Base-by-base conservation (phyloP, 768 basidiomycete species). In the Cystofilobasidium macerans region DNA sequence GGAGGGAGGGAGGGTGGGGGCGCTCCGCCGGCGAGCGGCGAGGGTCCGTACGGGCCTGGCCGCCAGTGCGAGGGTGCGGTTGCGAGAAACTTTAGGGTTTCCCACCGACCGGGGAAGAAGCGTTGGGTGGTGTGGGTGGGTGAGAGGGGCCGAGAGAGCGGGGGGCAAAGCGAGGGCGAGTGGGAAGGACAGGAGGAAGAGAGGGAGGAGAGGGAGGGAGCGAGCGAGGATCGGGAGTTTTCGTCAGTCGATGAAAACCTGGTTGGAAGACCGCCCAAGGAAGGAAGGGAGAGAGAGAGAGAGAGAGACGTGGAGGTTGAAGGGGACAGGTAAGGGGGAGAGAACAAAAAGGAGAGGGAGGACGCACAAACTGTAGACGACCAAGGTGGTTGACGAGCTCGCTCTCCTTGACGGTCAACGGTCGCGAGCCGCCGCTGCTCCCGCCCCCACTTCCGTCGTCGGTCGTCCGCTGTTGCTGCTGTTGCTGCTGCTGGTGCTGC, bases 11-110 rank as follows among this genome's bases (percentile, higher is more conserved):
- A 30, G 13, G 48, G 65, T 16, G 59, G 57, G 48, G 62, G 54
- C 35, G 43, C 57, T 13, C 48, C 62, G 35, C 53, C 62, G 38
- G 22, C 2, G n/a, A 54, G 42, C 1, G 33, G 45, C 16, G 51
- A 28, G 3, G 64, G 63, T 0, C 14, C 30, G 32, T 62, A 68
- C 9, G 64, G 56, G 20, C 61, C 67, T n/a, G 30, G 33, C 20
- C 40, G 43, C 68, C 68, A 70, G 24, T 58, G 68, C 4, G 68
- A 69, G 11, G 70, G 70, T 9, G 70, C 70, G 6, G 70, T 70
- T 1, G 70, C 70, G 35, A 70, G 66, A 59, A 70, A 70, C 70
- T 70, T n/a, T n/a, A 26, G 43, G 7, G 24, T 20, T 28, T n/a
- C n/a, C n/a, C n/a, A n/a, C n/a, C n/a, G n/a, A n/a, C n/a, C n/a